Evolutionary conservation across 2,329 filamentous ascomycete genomes (phyloP).

Genomic region (Cladosporium sp.): DNA sequence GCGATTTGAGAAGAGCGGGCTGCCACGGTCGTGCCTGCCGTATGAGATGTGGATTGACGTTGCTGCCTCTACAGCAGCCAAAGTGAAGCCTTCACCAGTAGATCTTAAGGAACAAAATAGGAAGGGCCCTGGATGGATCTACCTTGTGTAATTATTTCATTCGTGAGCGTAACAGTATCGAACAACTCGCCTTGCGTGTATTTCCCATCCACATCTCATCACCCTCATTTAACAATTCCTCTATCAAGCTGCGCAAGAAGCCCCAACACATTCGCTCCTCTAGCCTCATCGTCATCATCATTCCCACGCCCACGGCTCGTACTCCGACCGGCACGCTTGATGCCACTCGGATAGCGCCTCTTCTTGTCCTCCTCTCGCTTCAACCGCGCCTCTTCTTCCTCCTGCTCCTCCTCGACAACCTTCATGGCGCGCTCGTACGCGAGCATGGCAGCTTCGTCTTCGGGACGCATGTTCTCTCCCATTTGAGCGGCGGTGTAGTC

Average conservation of each 20-base stretch:
- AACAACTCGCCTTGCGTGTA: background rate
- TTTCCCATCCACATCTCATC: background rate
- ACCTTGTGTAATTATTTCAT: background rate
- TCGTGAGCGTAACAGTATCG: background rate
- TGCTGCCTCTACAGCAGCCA: no score
- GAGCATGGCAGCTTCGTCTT: constrained; percentile 38
- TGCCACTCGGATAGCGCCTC: constrained; percentile 19
- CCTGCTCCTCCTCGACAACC: constrained; percentile 35
- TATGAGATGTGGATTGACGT: background rate
- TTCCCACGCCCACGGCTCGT: constrained; percentile 28
- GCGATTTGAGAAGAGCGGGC: background rate
- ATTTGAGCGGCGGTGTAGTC: constrained; percentile 29
- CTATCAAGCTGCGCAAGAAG: constrained; percentile 39
- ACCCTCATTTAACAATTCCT: constrained; percentile 27
- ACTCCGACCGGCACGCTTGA: constrained; percentile 23
- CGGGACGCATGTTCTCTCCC: constrained; percentile 34
- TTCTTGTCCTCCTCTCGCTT: constrained; percentile 28
- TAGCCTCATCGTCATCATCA: constrained; percentile 33
- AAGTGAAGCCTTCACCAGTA: no score
- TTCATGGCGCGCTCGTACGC: constrained; percentile 39
- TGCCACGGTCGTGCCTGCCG: background rate
- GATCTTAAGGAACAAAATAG: background rate
- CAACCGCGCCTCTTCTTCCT: constrained; percentile 36
- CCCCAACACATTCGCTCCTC: constrained; percentile 37
- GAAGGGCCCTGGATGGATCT: background rate